Evolutionary conservation across 2,329 filamentous ascomycete genomes (phyloP), one percentile per base, ranked within the genome.

Genomic region (Apiospora kogelbergensis): DNA sequence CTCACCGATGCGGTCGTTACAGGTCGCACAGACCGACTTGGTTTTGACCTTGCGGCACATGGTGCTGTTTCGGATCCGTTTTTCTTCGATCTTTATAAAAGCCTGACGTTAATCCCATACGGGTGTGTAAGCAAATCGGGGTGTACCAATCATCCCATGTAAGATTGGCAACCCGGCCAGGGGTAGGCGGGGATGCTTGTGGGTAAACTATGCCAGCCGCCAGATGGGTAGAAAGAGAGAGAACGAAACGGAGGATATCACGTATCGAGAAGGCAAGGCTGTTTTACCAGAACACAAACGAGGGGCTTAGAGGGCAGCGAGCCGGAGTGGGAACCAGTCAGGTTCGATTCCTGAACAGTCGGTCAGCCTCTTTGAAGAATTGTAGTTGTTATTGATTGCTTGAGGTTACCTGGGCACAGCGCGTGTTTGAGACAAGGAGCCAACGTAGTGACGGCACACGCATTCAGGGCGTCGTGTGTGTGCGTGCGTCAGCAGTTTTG

Each of bases 11-110:
- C 68, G 65, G 24, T 67, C 68, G n/a, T 69, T 63, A 68, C 69
- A 74, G 30, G 67, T 70, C 33, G 67, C 68, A 67, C 73, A 73
- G 37, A 72, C 46, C 11, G 67, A 69, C 2, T 71, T 40, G 11
- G 53, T 68, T 40, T 69, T 70, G 65, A 73, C 42, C 17, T 70
- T 67, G 63, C 63, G 64, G 63, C 71, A 75, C 72, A 73, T 73
- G 22, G 40, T 46, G 65, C 20, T 15, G 42, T 26, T 64, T 15
- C 13, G 48, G 48, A 3, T 30, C 5, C 24, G 15, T n/a, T 26
- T 10, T 30, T 33, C 1, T 20, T n/a, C 15, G 13, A 3, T 17
- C 33, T 33, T 4, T 10, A 33, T 10, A n/a, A 4, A 3, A 30
- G 24, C 24, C 53, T 60, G n/a, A 13, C 5, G 6, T 1, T n/a